Base-by-base conservation (phyloP, 805 yeast genomes). In the Debaryomyces tyrocola region DNA sequence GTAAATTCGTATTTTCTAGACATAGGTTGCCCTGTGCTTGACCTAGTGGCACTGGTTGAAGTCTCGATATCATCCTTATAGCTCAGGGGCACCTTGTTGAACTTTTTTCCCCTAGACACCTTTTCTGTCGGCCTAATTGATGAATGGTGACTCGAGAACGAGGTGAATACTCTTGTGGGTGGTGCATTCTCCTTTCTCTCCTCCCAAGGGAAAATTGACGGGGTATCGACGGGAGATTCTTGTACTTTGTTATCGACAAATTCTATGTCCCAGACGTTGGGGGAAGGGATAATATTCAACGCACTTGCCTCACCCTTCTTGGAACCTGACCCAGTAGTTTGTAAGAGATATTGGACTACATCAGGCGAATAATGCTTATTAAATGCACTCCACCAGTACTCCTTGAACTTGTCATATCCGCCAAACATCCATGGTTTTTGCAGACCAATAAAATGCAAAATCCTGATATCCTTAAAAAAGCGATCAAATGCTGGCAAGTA, bases 401-500 rank as follows among this genome's bases (percentile, higher is more conserved):
- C 57, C 47, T 60, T 62, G 50, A 56, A 60, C 44, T 57, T 50
- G 24, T 53, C 49, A 14, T 45, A 45, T 15, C 37, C 50, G 38
- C 51, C 50, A 35, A 20, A 15, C 35, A 57, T 56, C 72, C 73
- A 67, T 1, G 73, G 73, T 48, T 67, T 67, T 12, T 50, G 37
- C 7, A 53, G 54, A 2, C 73, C 73, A 45, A 67, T 65, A 45
- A 56, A 67, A 49, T 67, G 73, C 24, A 67, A 48, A 24, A 66
- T 53, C 33, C 60, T 60, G 48, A 67, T 63, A 39, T 57, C 59
- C 17, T 58, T 47, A 18, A 57, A 52, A 46, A 65, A 67, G 39
- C 67, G 58, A 42, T 64, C 65, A 58, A 70, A 81, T 0, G 95
- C 94, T 0, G 95, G 94, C 20, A 74, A 69, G 64, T 84, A 87